phyloP scores from a whole-genome alignment of 78 protist species.

The Dictyostelium intermedium region DNA sequence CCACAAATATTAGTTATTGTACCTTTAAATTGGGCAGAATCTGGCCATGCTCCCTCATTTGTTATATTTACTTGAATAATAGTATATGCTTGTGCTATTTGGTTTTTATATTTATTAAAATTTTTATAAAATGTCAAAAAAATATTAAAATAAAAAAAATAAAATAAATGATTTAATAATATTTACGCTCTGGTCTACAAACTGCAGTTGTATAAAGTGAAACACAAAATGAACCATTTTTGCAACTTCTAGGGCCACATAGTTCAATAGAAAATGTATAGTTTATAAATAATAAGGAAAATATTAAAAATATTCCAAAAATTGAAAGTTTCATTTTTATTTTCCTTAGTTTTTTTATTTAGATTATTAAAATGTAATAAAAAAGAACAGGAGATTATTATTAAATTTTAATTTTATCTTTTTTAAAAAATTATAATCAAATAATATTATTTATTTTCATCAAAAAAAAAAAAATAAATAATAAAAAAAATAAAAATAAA shows the following conservation, averaged over 20 bases:
- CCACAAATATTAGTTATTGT: conserved; percentile 36
- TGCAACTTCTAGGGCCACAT: conserved; percentile 77
- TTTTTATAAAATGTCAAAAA: no score
- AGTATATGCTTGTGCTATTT: conserved; percentile 12
- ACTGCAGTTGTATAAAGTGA: conserved; percentile 31
- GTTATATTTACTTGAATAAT: conserved; percentile 48
- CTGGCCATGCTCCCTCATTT: conserved; percentile 58
- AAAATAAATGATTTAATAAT: no score
- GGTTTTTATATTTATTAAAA: not conserved
- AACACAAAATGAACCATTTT: conserved; percentile 23
- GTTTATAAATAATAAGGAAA: not conserved
- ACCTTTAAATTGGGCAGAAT: conserved; percentile 55
- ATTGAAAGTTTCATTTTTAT: not conserved
- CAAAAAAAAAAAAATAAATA: not conserved
- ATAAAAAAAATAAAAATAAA: not conserved
- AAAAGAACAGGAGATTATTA: no score
- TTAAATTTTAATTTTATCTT: no score
- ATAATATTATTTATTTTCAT: no score
- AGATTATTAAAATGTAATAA: no score
- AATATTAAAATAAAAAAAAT: no score
- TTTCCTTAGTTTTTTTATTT: not conserved
- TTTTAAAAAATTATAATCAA: not conserved
- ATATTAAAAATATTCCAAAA: not conserved
- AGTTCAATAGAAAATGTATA: not conserved
- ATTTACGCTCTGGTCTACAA: conserved; percentile 58